Evolutionary conservation across 495 filamentous ascomycete species (phyloP).

Genomic region (Chaetomium tenue): DNA sequence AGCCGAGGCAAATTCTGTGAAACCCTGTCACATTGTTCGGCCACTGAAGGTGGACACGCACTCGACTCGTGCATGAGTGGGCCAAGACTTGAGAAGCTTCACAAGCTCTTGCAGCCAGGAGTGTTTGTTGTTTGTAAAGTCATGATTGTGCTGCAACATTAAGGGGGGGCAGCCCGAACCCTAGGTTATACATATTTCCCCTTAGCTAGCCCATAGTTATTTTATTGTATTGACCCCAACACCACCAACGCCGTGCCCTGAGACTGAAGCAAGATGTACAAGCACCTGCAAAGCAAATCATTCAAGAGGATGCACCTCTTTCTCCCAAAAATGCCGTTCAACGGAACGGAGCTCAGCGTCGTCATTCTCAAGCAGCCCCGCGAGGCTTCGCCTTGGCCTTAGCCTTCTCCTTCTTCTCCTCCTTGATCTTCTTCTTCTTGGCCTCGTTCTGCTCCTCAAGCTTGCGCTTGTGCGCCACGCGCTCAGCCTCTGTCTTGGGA

Average conservation of each 20-base stretch:
- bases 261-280: slow-evolving; percentile 4
- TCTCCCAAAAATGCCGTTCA: background rate
- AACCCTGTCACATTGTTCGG: background rate
- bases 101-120: background rate
- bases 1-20: slow-evolving; percentile 21
- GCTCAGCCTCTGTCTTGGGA: slow-evolving; percentile 82
- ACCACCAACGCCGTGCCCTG: slow-evolving; percentile 18
- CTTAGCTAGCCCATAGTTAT: background rate
- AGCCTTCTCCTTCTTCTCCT: slow-evolving; percentile 85
- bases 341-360: background rate
- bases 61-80: background rate
- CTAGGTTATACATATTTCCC: background rate
- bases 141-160: background rate
- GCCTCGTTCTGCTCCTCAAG: slow-evolving; percentile 83
- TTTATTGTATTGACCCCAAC: slow-evolving; percentile 1
- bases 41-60: background rate
- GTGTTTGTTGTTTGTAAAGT: background rate
- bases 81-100: background rate
- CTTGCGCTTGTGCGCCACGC: slow-evolving; percentile 83
- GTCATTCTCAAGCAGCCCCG: slow-evolving; percentile 34
- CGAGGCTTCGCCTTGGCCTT: slow-evolving; percentile 83
- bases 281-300: background rate
- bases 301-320: background rate
- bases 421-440: slow-evolving; percentile 92
- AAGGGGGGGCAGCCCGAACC: background rate